Conservation (phyloP, 768 basidiomycete species). For the Termitomyces titanicus region DNA sequence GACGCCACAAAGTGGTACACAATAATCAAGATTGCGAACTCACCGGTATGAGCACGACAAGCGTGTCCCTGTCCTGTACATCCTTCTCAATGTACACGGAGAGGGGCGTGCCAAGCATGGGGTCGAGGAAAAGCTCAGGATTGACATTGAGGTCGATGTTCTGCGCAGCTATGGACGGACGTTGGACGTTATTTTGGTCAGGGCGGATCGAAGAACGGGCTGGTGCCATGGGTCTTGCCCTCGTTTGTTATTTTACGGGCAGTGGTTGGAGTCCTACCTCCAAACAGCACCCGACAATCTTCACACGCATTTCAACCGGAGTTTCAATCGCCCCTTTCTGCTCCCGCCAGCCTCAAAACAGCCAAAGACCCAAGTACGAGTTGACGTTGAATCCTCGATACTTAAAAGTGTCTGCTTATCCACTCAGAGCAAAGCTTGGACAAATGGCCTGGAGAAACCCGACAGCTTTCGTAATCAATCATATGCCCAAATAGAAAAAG, state of each 20-base stretch:
- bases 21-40: constrained; percentile 25
- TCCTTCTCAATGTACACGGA: constrained; percentile 79
- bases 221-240: constrained; percentile 80
- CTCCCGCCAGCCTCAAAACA: neutral
- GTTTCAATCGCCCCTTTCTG: constrained; percentile 8
- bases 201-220: constrained; percentile 53
- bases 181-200: constrained; percentile 33
- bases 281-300: constrained; percentile 15
- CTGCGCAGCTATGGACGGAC: constrained; percentile 24
- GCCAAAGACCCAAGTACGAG: neutral
- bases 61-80: constrained; percentile 61
- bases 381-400: too few relatives aligned
- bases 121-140: constrained; percentile 69
- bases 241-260: constrained; percentile 31
- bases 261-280: constrained; percentile 47
- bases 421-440: neutral
- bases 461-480: neutral
- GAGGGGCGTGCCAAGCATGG: constrained; percentile 75
- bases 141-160: constrained; percentile 33
- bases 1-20: neutral
- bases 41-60: constrained; percentile 66
- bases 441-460: neutral
- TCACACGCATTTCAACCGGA: constrained; percentile 22
- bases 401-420: too few relatives aligned
- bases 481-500: neutral